phyloP scores from a whole-genome alignment of 345 rosid genomes.

The Triadica sebifera region DNA sequence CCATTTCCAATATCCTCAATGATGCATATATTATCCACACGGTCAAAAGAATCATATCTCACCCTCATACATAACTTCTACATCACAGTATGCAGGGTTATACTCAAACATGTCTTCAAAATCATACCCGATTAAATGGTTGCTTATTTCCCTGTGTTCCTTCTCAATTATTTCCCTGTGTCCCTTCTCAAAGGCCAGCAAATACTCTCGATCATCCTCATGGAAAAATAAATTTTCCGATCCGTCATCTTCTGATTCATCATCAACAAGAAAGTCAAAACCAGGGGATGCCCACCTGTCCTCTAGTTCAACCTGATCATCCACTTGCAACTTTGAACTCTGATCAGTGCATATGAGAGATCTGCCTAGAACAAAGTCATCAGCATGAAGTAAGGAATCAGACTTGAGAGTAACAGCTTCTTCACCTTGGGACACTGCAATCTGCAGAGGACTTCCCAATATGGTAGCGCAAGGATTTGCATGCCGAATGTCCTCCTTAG shows the following conservation, averaged over 20 bases:
- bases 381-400: constrained; percentile 22
- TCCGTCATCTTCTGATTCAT: constrained; percentile 3
- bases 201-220: constrained; percentile 34
- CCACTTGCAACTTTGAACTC: constrained; percentile 14
- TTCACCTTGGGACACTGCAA: not conserved
- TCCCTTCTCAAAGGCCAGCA: constrained; percentile 27
- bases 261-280: constrained; percentile 32
- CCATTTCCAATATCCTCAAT: constrained; percentile 20
- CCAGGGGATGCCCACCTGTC: constrained; percentile 30
- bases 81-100: constrained; percentile 28
- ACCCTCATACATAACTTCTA: constrained; percentile 19
- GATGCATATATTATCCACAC: constrained; percentile 24
- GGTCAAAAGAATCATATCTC: constrained; percentile 25
- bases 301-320: constrained; percentile 16
- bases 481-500: constrained; percentile 15
- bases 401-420: constrained; percentile 17
- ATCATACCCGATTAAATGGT: constrained; percentile 31
- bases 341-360: constrained; percentile 18
- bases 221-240: constrained; percentile 8
- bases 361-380: not conserved
- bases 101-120: constrained; percentile 29
- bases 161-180: constrained; percentile 24
- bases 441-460: not conserved
- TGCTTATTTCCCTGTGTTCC: constrained; percentile 24
- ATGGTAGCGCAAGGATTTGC: not conserved